Percentiles rank a stretch among this genome's conserved stretches.
Conservation (phyloP, 208 protist genomes). For the Leishmania gerbilli region DNA sequence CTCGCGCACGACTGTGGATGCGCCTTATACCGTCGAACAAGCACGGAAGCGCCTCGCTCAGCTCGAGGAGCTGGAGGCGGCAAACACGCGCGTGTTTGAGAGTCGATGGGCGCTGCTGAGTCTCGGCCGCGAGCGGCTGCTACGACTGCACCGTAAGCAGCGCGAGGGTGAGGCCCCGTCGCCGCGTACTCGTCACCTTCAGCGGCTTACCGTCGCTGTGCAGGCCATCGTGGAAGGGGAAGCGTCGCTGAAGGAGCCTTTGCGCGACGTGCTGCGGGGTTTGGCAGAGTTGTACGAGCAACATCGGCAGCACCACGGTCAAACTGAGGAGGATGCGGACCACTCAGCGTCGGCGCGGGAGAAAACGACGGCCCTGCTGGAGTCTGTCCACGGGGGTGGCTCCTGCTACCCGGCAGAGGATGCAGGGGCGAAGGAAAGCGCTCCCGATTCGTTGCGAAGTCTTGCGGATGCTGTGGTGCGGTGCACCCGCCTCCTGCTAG, state of each 20-base stretch:
- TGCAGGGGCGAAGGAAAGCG: not conserved
- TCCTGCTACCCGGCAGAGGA: not conserved
- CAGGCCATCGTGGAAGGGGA: conserved; percentile 33
- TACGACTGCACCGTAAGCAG: conserved; percentile 3
- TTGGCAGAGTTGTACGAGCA: conserved; percentile 1
- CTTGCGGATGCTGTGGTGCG: conserved; percentile 7
- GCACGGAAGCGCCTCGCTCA: conserved; percentile 23
- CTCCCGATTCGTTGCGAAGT: not conserved
- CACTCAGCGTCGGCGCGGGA: not conserved
- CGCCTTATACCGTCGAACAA: conserved; percentile 11
- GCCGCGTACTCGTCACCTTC: conserved; percentile 9
- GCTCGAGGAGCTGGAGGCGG: conserved; percentile 17
- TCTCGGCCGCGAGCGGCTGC: conserved; percentile 18
- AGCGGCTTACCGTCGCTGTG: not conserved
- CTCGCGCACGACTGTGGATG: not conserved
- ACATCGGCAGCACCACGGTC: not conserved
- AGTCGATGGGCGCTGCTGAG: conserved; percentile 16
- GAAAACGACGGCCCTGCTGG: not conserved
- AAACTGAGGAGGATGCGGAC: not conserved
- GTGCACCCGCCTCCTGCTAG: not conserved
- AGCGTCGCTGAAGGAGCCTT: conserved; percentile 8
- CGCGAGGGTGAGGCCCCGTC: not conserved
- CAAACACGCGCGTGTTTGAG: conserved; percentile 26
- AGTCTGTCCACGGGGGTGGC: not conserved
- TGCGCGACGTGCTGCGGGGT: conserved; percentile 2